Evolutionary conservation across 73 alveolate species (phyloP).

Genomic region (Paramecium pentaurelia): DNA sequence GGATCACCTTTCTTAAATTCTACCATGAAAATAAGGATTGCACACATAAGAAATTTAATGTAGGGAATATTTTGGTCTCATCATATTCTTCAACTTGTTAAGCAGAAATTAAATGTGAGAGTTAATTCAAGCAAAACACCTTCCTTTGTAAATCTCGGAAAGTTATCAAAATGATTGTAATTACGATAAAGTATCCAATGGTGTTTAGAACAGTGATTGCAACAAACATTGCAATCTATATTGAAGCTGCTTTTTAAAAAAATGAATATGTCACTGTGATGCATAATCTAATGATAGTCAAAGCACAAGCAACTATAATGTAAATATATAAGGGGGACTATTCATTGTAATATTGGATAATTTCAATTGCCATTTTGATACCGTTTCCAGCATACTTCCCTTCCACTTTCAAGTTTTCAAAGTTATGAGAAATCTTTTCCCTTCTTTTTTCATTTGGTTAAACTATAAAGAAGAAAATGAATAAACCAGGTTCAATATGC

Average conservation of each 20-base stretch:
- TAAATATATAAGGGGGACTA: neutral
- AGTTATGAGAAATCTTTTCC: neutral
- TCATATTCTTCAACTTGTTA: conserved; percentile 56
- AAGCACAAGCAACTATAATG: neutral
- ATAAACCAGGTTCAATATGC: conserved; percentile 1
- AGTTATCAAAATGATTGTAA: neutral
- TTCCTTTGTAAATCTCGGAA: conserved; percentile 40
- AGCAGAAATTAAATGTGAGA: conserved; percentile 51
- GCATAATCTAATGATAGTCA: neutral
- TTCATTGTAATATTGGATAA: neutral
- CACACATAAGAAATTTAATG: conserved; percentile 38
- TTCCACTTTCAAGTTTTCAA: neutral
- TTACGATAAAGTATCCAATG: neutral
- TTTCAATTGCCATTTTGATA: conserved; percentile 1
- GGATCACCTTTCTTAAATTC: conserved; percentile 9
- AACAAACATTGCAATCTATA: neutral
- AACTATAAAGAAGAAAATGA: neutral
- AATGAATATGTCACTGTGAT: neutral
- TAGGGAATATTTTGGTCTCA: conserved; percentile 50
- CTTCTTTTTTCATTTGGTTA: neutral
- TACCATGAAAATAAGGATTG: conserved; percentile 37
- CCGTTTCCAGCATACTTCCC: conserved; percentile 37
- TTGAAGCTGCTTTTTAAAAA: neutral
- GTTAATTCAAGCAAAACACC: conserved; percentile 42
- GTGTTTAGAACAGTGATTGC: neutral